These are phyloP conservation scores for Stephania japonica DNA, from an alignment of 164 flowering plant species.

Conservation along the genomic window DNA sequence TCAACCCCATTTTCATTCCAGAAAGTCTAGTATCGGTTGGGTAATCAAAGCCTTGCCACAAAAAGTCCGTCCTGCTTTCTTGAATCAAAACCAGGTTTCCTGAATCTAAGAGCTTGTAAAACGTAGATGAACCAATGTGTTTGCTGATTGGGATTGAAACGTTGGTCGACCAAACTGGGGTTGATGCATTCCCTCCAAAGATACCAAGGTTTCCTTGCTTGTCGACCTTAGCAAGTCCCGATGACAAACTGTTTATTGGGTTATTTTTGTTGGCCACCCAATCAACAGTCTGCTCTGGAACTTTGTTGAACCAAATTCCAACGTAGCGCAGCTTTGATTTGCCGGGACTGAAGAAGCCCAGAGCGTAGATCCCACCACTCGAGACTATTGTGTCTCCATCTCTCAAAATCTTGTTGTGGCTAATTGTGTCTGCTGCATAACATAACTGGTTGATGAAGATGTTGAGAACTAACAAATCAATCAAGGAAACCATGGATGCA, in stretches of 20 bases:
- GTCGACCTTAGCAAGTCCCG: conserved; percentile 26
- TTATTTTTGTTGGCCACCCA: conserved; percentile 55
- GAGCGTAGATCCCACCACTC: conserved; percentile 15
- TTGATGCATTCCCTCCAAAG: conserved; percentile 13
- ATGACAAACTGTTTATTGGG: conserved; percentile 31
- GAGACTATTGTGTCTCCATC: too few relatives aligned
- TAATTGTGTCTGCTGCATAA: too few relatives aligned
- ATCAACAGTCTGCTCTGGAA: conserved; percentile 12
- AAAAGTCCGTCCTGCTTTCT: background rate
- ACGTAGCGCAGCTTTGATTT: too few relatives aligned
- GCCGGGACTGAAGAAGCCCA: too few relatives aligned
- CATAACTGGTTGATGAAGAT: too few relatives aligned
- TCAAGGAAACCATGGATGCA: too few relatives aligned
- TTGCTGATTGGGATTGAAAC: background rate
- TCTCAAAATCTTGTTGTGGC: too few relatives aligned
- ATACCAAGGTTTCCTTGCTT: conserved; percentile 14
- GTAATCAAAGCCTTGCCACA: background rate
- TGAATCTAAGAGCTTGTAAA: conserved; percentile 33
- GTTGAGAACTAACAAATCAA: too few relatives aligned
- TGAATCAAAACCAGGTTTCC: conserved; percentile 47
- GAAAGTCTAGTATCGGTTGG: background rate
- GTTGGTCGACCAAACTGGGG: conserved; percentile 29
- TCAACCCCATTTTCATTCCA: conserved; percentile 26
- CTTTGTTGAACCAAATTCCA: conserved; percentile 40
- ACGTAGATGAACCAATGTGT: background rate